phyloP scores from a whole-genome alignment of 1,284 basidiomycete species.

The Cryptococcus depauperatus region DNA sequence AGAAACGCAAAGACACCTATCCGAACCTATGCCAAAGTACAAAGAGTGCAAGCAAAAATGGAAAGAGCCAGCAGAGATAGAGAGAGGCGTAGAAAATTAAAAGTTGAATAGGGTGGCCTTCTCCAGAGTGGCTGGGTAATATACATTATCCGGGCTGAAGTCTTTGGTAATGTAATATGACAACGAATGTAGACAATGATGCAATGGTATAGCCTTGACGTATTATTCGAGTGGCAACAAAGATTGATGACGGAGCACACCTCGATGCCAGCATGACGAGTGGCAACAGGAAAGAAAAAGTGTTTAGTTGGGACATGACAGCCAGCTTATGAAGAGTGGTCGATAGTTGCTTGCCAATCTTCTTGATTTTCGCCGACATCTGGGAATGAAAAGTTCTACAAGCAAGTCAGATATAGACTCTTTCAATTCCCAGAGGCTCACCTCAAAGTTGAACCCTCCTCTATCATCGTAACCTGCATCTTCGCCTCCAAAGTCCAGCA shows the following conservation, averaged over 20 bases:
- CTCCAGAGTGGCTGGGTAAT: no score
- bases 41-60: no score
- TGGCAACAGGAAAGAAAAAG: not conserved
- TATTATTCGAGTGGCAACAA: not conserved
- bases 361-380: not conserved
- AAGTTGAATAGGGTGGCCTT: no score
- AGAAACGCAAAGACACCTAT: no score
- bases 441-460: constrained; percentile 11
- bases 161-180: not conserved
- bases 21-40: no score
- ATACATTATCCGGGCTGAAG: not conserved
- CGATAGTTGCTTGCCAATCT: constrained; percentile 1
- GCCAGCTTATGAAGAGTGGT: not conserved
- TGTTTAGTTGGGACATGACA: not conserved
- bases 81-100: no score
- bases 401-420: not conserved
- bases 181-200: not conserved
- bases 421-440: constrained; percentile 2
- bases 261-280: not conserved
- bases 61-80: no score
- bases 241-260: not conserved
- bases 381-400: not conserved
- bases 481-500: constrained; percentile 6
- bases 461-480: constrained; percentile 4
- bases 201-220: no score